Evolutionary conservation across 208 protist genomes (phyloP).

Genomic region (Novymonas esmeraldas): DNA sequence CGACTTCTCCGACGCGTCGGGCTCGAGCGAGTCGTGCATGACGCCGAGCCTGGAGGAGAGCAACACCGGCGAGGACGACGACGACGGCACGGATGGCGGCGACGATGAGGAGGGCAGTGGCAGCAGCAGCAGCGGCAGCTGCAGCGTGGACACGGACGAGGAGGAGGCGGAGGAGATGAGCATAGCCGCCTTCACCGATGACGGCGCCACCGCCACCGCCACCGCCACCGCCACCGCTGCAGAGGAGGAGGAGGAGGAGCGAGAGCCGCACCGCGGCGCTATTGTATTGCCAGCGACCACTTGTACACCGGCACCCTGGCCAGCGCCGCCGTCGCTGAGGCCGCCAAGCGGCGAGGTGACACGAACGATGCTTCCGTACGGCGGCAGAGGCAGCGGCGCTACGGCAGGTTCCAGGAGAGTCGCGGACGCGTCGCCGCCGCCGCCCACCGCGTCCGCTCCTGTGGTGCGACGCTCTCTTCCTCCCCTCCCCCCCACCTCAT

Average conservation of each 20-base stretch:
- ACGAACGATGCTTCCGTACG: background rate
- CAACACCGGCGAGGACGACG: background rate
- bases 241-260: constrained; percentile 2
- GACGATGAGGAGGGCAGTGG: constrained; percentile 1
- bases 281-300: constrained; percentile 7
- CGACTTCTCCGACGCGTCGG: constrained; percentile 19
- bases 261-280: constrained; percentile 23
- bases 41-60: background rate
- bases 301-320: background rate
- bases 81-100: constrained; percentile 1
- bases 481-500: background rate
- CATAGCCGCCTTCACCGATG: background rate
- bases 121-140: too few relatives aligned
- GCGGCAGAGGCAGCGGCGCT: background rate
- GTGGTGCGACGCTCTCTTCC: background rate
- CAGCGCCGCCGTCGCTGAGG: background rate
- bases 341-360: background rate
- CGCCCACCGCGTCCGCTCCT: background rate
- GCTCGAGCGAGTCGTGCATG: constrained; percentile 1
- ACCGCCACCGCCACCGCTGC: background rate
- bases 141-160: background rate
- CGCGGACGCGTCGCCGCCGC: background rate
- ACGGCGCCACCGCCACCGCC: background rate
- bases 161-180: constrained; percentile 6
- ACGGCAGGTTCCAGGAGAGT: background rate